Percentiles rank a stretch among this genome's conserved stretches.
phyloP scores from a whole-genome alignment of 116 monocot genomes.

The Posidonia oceanica region DNA sequence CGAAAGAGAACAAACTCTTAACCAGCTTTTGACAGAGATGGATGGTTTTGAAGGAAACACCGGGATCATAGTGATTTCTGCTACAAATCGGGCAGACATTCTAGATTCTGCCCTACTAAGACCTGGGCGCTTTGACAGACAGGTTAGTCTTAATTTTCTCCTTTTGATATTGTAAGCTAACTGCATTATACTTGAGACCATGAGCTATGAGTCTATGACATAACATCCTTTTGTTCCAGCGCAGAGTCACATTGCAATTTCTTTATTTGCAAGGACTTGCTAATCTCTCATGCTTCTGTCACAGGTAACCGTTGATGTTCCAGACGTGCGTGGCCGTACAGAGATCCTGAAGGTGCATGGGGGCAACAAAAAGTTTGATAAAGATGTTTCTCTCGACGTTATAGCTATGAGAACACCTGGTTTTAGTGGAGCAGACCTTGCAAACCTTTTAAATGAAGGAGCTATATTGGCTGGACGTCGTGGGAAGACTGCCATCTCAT shows the following conservation, averaged over 20 bases:
- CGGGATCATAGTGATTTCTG: slow-evolving; percentile 42
- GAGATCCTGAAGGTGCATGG: slow-evolving; percentile 45
- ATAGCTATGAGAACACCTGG: slow-evolving; percentile 55
- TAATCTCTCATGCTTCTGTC: neutral
- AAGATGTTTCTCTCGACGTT: slow-evolving; percentile 42
- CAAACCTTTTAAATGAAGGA: slow-evolving; percentile 95
- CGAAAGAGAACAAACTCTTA: slow-evolving; percentile 55
- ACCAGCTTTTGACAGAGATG: slow-evolving; percentile 63
- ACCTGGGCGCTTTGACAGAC: slow-evolving; percentile 54
- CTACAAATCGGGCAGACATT: slow-evolving; percentile 45
- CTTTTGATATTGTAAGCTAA: neutral
- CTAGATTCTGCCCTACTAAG: slow-evolving; percentile 49
- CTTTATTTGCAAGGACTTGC: no score
- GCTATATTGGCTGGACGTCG: slow-evolving; percentile 89
- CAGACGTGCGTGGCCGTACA: slow-evolving; percentile 43
- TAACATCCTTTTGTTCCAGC: no score
- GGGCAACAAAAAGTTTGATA: slow-evolving; percentile 43
- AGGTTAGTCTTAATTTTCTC: slow-evolving; percentile 8
- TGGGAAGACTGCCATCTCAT: slow-evolving; percentile 75
- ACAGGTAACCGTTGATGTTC: slow-evolving; percentile 50
- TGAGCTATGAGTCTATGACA: no score
- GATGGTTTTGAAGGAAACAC: slow-evolving; percentile 62
- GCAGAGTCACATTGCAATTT: no score
- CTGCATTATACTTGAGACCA: neutral
- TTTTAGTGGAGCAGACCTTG: slow-evolving; percentile 94